Evolutionary conservation across 2,329 filamentous ascomycete species (phyloP).

Genomic region (Colletotrichum sp.): DNA sequence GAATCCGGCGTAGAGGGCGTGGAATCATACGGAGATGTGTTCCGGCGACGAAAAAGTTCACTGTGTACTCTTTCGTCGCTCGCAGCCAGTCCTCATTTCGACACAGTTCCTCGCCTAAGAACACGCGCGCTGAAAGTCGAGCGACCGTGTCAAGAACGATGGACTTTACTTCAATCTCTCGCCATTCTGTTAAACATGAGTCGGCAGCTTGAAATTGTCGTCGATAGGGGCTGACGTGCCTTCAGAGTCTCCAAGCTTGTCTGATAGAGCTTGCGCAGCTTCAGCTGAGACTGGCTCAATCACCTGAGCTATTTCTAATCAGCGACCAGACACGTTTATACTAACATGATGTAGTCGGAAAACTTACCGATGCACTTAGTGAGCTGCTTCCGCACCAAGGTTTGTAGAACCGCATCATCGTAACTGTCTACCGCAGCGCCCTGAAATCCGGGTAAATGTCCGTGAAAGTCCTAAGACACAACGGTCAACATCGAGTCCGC

Average conservation of each 20-base stretch:
- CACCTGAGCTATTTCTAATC: not conserved
- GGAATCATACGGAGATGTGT: not conserved
- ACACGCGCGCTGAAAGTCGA: not conserved
- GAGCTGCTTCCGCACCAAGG: not conserved
- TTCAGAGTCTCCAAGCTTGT: not conserved
- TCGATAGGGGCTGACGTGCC: not conserved
- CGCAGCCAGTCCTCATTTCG: not conserved
- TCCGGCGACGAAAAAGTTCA: not conserved
- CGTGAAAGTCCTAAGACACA: not conserved
- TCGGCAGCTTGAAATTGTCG: fast-evolving
- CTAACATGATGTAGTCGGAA: fast-evolving
- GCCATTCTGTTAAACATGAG: not conserved
- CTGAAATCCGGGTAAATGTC: not conserved
- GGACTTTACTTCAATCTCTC: not conserved
- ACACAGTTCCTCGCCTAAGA: not conserved
- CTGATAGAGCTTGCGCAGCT: not conserved
- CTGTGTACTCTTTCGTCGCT: not conserved
- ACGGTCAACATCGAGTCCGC: not conserved
- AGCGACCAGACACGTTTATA: fast-evolving
- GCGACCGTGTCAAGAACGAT: not conserved
- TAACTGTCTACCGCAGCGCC: not conserved
- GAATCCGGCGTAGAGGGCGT: not conserved
- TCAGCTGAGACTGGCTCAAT: not conserved
- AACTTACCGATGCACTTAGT: not conserved
- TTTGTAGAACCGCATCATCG: not conserved